Conservation (phyloP, 768 basidiomycete genomes). For the Kwoniella sp. region DNA sequence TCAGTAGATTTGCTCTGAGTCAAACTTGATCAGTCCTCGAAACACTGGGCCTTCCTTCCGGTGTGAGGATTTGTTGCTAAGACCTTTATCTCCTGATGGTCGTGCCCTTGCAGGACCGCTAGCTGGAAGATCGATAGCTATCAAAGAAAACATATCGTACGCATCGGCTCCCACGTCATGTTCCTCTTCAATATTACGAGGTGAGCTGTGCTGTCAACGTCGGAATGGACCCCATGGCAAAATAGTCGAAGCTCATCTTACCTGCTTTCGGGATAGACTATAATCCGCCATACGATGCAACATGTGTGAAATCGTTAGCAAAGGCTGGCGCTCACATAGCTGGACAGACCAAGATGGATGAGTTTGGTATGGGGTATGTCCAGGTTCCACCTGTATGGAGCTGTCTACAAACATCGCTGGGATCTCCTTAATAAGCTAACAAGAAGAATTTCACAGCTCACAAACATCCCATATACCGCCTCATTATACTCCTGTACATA, state of each 20-base stretch:
- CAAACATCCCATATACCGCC: constrained; percentile 80
- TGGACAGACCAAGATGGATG: constrained; percentile 94
- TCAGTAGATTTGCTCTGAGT: too few species aligned
- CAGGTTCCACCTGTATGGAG: background rate
- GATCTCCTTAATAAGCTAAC: too few species aligned
- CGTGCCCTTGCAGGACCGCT: constrained; percentile 32
- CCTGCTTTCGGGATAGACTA: constrained; percentile 61
- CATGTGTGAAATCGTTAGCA: constrained; percentile 69
- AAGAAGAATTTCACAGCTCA: constrained; percentile 12
- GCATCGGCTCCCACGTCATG: constrained; percentile 69
- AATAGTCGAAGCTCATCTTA: background rate
- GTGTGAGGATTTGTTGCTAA: too few species aligned
- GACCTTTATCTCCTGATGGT: too few species aligned
- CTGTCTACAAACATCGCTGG: constrained; percentile 1
- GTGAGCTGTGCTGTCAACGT: constrained; percentile 55
- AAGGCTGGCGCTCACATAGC: constrained; percentile 69
- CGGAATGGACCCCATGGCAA: background rate
- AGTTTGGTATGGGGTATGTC: constrained; percentile 95
- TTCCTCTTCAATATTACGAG: constrained; percentile 71
- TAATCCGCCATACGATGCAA: constrained; percentile 79
- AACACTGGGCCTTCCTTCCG: too few species aligned
- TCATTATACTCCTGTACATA: constrained; percentile 73
- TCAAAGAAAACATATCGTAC: constrained; percentile 89
- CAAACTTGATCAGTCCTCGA: too few species aligned
- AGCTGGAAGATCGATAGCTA: constrained; percentile 59